These are phyloP conservation scores for Paramecium bursaria DNA, from an alignment of 73 alveolate genomes.

Conservation along the genomic window DNA sequence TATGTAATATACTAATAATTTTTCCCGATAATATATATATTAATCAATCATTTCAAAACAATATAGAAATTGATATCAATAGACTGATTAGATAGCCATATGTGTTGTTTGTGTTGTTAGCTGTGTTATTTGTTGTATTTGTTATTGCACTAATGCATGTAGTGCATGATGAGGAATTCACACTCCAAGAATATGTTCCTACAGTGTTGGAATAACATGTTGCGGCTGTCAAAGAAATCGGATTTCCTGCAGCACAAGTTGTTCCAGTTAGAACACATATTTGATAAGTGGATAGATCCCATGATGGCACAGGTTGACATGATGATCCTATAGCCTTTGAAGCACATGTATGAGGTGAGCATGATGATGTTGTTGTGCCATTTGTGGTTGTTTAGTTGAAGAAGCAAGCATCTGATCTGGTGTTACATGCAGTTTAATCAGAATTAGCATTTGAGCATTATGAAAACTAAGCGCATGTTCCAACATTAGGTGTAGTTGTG, in stretches of 20 bases:
- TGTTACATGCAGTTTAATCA: not conserved
- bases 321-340: conserved; percentile 6
- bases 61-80: too few species aligned
- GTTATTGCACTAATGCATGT: too few species aligned
- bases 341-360: conserved; percentile 22
- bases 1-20: too few species aligned
- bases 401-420: not conserved
- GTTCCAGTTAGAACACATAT: conserved; percentile 41
- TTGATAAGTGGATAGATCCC: not conserved
- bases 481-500: not conserved
- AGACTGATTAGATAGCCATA: too few species aligned
- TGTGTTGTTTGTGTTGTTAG: too few species aligned
- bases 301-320: not conserved
- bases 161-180: too few species aligned
- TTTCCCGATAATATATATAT: too few species aligned
- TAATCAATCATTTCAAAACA: too few species aligned
- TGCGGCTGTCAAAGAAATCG: not conserved
- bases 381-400: not conserved
- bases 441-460: conserved; percentile 4
- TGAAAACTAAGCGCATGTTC: not conserved
- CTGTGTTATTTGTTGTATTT: too few species aligned
- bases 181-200: not conserved
- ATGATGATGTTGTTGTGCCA: not conserved
- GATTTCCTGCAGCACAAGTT: not conserved
- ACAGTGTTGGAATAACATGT: not conserved